A percentile compares a stretch with the other conserved stretches of the same genome.
phyloP scores from a whole-genome alignment of 2,329 filamentous ascomycete species.

The Claviceps lovelessii region DNA sequence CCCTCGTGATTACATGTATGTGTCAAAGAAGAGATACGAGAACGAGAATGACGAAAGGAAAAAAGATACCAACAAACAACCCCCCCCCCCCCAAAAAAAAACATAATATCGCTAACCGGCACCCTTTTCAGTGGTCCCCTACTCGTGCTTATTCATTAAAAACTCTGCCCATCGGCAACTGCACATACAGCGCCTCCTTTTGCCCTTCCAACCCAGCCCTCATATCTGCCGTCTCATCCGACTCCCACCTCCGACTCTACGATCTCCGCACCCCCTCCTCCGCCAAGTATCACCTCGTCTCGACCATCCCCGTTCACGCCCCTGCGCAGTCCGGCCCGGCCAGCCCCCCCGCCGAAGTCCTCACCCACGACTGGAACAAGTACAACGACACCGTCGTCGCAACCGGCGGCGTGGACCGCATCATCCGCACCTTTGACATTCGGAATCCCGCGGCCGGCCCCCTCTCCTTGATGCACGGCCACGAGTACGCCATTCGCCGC shows the following conservation, averaged over 20 bases:
- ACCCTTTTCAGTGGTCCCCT: constrained; percentile 59
- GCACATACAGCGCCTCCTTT: constrained; percentile 87
- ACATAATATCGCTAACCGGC: neutral
- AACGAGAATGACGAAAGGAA: too few species aligned
- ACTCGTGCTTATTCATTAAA: constrained; percentile 58
- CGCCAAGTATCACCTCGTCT: constrained; percentile 73
- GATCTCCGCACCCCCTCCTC: constrained; percentile 78
- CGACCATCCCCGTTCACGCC: constrained; percentile 72
- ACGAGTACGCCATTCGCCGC: constrained; percentile 79
- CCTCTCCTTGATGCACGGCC: constrained; percentile 60
- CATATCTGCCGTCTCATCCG: constrained; percentile 74
- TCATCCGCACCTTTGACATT: constrained; percentile 83
- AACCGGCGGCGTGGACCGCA: constrained; percentile 74
- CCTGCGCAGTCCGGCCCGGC: constrained; percentile 26
- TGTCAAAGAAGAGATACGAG: neutral
- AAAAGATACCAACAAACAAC: too few species aligned
- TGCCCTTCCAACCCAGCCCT: constrained; percentile 76
- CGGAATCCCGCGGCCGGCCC: constrained; percentile 61
- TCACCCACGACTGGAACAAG: constrained; percentile 99
- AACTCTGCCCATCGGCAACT: constrained; percentile 81
- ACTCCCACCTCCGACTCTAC: constrained; percentile 80
- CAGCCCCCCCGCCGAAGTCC: constrained; percentile 59
- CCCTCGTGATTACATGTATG: neutral
- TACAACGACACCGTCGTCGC: constrained; percentile 77
- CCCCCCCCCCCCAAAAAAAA: too few species aligned